A percentile compares a stretch with the other conserved stretches of the same genome.
phyloP scores from a whole-genome alignment of 257 asterid genomes.

The Echites panduratus region DNA sequence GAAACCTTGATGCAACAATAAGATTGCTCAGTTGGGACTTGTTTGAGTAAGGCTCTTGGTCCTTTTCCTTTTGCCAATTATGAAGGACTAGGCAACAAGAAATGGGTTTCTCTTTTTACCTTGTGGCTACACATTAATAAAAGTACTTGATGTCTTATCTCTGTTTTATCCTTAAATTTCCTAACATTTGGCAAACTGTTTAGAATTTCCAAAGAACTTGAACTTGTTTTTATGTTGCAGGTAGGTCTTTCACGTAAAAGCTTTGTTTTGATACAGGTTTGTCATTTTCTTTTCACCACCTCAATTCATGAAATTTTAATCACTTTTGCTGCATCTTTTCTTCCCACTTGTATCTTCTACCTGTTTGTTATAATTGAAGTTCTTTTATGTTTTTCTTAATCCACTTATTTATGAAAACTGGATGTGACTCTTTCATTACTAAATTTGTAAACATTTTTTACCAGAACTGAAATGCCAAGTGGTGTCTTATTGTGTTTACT shows the following conservation, averaged over 20 bases:
- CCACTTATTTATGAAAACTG: not conserved
- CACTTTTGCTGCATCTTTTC: not conserved
- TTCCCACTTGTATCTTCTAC: not conserved
- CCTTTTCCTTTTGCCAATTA: not conserved
- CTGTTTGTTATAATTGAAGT: constrained; percentile 1
- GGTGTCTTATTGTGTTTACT: not conserved
- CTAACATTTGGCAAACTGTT: not conserved
- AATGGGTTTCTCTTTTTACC: not conserved
- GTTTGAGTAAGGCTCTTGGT: not conserved
- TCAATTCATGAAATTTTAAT: not conserved
- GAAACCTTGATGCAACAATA: constrained; percentile 1
- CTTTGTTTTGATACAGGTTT: constrained; percentile 91
- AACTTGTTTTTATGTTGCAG: constrained; percentile 46
- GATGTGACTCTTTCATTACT: not conserved
- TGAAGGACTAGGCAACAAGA: not conserved
- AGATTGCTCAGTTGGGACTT: not conserved
- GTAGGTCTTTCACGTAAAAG: constrained; percentile 83
- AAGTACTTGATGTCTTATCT: not conserved
- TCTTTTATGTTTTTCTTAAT: not conserved
- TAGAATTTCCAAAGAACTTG: not conserved
- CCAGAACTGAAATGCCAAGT: not conserved
- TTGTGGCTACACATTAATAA: not conserved
- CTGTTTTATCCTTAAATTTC: not conserved
- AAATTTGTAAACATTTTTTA: not conserved
- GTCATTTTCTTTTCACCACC: constrained; percentile 24